Evolutionary conservation across 202 grass and related monocot species (phyloP).

Genomic region (Schoenoplectus triqueter): DNA sequence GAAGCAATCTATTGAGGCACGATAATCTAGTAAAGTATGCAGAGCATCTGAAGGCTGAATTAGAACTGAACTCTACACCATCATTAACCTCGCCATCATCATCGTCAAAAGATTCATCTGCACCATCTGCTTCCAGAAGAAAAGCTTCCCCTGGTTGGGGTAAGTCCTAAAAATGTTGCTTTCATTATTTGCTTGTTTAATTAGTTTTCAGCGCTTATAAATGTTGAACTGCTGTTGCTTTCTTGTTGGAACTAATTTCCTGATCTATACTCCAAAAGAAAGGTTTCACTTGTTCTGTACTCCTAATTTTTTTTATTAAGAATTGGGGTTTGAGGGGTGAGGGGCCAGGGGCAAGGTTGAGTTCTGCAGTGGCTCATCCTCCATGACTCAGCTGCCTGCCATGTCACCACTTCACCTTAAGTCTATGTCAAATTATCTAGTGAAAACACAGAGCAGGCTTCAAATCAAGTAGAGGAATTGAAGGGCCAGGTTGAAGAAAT

Average conservation of each 20-base stretch:
- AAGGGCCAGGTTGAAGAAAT: not conserved
- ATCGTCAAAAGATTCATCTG: conserved; percentile 44
- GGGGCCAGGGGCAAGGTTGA: too few species aligned
- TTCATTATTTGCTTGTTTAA: not conserved
- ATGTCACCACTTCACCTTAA: too few species aligned
- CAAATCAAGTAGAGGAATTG: not conserved
- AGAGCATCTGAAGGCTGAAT: conserved; percentile 55
- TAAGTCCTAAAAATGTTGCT: conserved; percentile 44
- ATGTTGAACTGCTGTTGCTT: not conserved
- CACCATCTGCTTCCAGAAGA: conserved; percentile 60
- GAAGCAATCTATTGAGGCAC: conserved; percentile 64
- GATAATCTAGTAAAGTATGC: conserved; percentile 75
- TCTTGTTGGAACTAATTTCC: not conserved
- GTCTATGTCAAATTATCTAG: too few species aligned
- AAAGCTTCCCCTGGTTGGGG: conserved; percentile 63
- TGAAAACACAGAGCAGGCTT: too few species aligned
- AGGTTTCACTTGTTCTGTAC: too few species aligned
- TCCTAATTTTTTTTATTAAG: too few species aligned
- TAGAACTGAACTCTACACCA: conserved; percentile 45
- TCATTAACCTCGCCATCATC: conserved; percentile 1
- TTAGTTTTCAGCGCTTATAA: too few species aligned
- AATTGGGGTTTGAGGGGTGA: too few species aligned
- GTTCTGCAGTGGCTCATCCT: not conserved
- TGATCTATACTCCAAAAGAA: too few species aligned
- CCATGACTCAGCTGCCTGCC: not conserved